A percentile compares a stretch with the other conserved stretches of the same genome.
Evolutionary conservation across 1,284 basidiomycete species (phyloP).

Genomic region (Ustilago cynodontis): DNA sequence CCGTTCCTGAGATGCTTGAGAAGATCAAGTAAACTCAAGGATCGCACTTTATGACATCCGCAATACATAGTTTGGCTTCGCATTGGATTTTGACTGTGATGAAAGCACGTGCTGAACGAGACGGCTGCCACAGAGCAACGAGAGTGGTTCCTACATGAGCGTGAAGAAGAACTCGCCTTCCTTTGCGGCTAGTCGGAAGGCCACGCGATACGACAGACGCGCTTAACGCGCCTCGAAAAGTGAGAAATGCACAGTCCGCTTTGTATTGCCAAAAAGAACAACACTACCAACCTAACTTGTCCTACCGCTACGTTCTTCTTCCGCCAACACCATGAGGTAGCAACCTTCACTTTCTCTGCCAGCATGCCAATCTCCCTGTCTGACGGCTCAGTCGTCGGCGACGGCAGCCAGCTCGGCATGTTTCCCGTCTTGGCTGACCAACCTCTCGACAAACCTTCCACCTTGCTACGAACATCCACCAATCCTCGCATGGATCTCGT

Average conservation of each 20-base stretch:
- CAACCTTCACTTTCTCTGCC: background rate
- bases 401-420: conserved; percentile 42
- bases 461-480: conserved; percentile 34
- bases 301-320: background rate
- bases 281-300: conserved; percentile 2
- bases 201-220: conserved; percentile 7
- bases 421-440: conserved; percentile 43
- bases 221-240: conserved; percentile 10
- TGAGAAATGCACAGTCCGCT: conserved; percentile 14
- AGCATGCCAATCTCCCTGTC: conserved; percentile 27
- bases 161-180: too few species aligned
- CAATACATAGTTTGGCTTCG: background rate
- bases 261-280: conserved; percentile 11
- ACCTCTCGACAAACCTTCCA: conserved; percentile 32
- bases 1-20: conserved; percentile 68
- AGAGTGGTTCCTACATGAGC: too few species aligned
- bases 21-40: conserved; percentile 41
- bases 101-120: background rate
- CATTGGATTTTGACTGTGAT: background rate
- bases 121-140: too few species aligned
- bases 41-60: background rate
- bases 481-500: conserved; percentile 58
- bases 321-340: conserved; percentile 2
- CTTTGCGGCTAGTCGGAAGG: too few species aligned
- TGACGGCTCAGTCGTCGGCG: conserved; percentile 41